Base-by-base conservation (phyloP, 495 filamentous ascomycete genomes). In the Aspergillus ellipticus region DNA sequence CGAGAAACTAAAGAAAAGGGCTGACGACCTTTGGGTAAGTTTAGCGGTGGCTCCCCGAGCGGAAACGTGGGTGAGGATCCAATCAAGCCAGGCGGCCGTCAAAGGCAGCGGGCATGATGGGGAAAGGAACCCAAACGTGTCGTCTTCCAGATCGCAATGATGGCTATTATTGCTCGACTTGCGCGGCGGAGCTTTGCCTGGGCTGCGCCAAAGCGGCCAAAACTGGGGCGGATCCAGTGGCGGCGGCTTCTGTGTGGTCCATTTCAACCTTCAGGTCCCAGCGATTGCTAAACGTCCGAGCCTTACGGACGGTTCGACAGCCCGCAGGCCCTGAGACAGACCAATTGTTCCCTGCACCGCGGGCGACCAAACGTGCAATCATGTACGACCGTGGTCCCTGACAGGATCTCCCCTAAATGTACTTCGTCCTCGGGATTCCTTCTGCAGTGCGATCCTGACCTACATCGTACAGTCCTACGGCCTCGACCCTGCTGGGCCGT, bases 231-330 rank as follows among this genome's bases (percentile, higher is more conserved):
- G 31, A 22, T 53, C 49, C 29, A 43, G 48, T 42, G 42, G 33
- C 46, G 24, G 31, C 20, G 55, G 35, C 19, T 46, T 56, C 43
- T 56, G 53, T 60, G 55, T 56, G 58, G 58, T 46, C 42, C 39
- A 57, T 51, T 41, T 41, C 33, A 37, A 22, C 29, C 24, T 43
- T 42, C 21, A 22, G 17, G 11, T 11, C 26, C 26, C 31, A 50
- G 48, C 9, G 26, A 31, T 20, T 47, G 43, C 43, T 47, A 48
- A 55, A 41, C 31, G 17, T 42, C 53, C 53, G 53, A 55, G 53
- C 53, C 53, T 55, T 50, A 50, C 42, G 29, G 20, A 20, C 39
- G 35, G 19, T 3, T n/a, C n/a, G n/a, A n/a, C n/a, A n/a, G n/a
- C n/a, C n/a, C n/a, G n/a, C n/a, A n/a, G n/a, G n/a, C n/a, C n/a